Evolutionary conservation across 148 eudicot genomes (phyloP).

Genomic region (Diospyros kaki): DNA sequence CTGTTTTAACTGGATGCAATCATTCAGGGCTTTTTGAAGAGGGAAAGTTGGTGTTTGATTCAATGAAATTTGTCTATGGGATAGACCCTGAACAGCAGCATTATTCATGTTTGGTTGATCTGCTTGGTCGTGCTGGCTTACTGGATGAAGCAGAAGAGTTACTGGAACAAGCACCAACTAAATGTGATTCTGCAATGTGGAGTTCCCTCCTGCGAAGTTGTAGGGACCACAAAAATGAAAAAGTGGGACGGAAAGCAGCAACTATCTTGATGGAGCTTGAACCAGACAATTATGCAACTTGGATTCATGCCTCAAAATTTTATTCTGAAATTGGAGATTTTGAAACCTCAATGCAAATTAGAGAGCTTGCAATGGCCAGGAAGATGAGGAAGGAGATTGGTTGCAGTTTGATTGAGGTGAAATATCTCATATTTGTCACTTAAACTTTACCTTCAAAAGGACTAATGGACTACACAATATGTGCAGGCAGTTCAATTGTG

Average conservation of each 20-base stretch:
- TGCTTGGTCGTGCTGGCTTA: slow-evolving; percentile 63
- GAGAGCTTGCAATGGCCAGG: slow-evolving; percentile 47
- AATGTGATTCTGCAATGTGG: slow-evolving; percentile 49
- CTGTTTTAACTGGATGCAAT: slow-evolving; percentile 67
- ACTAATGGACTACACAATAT: neutral
- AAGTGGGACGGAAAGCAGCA: slow-evolving; percentile 51
- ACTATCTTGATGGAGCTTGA: slow-evolving; percentile 50
- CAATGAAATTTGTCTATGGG: slow-evolving; percentile 43
- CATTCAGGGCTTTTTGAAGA: slow-evolving; percentile 77
- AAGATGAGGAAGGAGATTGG: slow-evolving; percentile 51
- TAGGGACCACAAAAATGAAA: slow-evolving; percentile 52
- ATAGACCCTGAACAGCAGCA: slow-evolving; percentile 56
- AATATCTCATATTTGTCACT: slow-evolving; percentile 9
- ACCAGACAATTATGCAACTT: slow-evolving; percentile 43
- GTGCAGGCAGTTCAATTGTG: too few relatives aligned
- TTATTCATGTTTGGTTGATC: slow-evolving; percentile 71
- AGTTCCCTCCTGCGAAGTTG: slow-evolving; percentile 77
- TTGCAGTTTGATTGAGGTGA: slow-evolving; percentile 48
- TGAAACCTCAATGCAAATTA: slow-evolving; percentile 38
- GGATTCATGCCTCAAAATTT: slow-evolving; percentile 57
- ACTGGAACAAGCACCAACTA: slow-evolving; percentile 32
- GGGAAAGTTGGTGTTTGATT: slow-evolving; percentile 46
- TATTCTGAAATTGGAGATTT: slow-evolving; percentile 63
- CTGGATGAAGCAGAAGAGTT: slow-evolving; percentile 60
- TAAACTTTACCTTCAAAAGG: neutral